Conservation (phyloP, 768 basidiomycete species). For the Nevesoporus exiguus region DNA sequence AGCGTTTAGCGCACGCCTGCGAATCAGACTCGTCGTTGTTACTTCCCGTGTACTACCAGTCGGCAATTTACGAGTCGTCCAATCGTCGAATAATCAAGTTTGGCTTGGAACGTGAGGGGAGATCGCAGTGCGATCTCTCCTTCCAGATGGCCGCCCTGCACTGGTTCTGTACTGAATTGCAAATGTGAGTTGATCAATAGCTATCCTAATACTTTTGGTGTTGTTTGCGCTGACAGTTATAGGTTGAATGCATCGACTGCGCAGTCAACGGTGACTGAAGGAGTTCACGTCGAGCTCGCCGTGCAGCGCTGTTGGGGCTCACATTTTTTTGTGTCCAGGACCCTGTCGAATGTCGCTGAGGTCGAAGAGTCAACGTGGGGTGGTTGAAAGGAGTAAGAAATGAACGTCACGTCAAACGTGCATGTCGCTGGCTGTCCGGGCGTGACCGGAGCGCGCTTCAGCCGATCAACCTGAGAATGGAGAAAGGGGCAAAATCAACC, state of each 20-base stretch:
- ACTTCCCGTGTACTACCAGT: background rate
- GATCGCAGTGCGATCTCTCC: conserved; percentile 2
- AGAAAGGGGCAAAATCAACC: conserved; percentile 1
- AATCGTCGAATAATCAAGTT: conserved; percentile 3
- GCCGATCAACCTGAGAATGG: conserved; percentile 14
- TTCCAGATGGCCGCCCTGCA: background rate
- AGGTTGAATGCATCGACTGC: background rate
- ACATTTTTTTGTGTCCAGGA: conserved; percentile 6
- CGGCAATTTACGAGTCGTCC: background rate
- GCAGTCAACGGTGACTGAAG: background rate
- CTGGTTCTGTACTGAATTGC: conserved; percentile 14
- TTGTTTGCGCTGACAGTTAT: conserved; percentile 3
- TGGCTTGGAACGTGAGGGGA: conserved; percentile 6
- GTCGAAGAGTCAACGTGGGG: conserved; percentile 7
- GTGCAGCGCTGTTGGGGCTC: background rate
- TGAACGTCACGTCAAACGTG: conserved; percentile 8
- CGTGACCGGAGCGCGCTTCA: conserved; percentile 9
- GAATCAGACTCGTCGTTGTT: background rate
- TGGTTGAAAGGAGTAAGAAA: conserved; percentile 5
- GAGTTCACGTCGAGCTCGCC: background rate
- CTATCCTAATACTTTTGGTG: conserved; percentile 4
- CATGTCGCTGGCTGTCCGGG: conserved; percentile 6
- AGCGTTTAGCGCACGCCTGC: conserved; percentile 15
- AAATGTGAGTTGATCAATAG: conserved; percentile 20
- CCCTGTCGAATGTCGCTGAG: background rate